A percentile compares a stretch with the other conserved stretches of the same genome.
Conservation (phyloP, 176 grass and related monocot genomes). For the Luzula sylvatica region DNA sequence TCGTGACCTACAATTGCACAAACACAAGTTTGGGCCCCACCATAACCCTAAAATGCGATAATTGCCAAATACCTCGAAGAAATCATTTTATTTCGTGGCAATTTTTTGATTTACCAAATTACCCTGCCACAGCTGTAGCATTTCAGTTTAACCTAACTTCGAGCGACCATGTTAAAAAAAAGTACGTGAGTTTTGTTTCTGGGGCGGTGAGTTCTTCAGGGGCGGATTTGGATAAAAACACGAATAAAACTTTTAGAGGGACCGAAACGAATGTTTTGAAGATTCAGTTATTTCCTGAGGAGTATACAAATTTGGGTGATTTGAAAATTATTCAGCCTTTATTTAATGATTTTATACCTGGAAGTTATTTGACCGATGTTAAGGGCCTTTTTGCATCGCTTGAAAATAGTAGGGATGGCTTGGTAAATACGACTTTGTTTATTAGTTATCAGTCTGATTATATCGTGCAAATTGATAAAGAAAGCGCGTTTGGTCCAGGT, state of each 20-base stretch:
- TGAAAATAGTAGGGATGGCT: conserved; percentile 49
- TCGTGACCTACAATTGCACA: conserved; percentile 47
- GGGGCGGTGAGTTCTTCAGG: conserved; percentile 51
- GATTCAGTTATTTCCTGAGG: conserved; percentile 85
- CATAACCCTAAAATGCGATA: conserved; percentile 61
- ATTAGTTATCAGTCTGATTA: conserved; percentile 87
- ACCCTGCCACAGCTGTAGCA: conserved; percentile 53
- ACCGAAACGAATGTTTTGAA: conserved; percentile 74
- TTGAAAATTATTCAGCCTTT: conserved; percentile 80
- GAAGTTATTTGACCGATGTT: conserved; percentile 63
- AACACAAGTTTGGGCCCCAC: conserved; percentile 71
- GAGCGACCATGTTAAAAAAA: conserved; percentile 42
- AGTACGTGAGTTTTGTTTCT: conserved; percentile 58
- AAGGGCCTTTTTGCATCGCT: conserved; percentile 63
- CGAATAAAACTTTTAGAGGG: conserved; percentile 73
- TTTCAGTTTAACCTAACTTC: conserved; percentile 82
- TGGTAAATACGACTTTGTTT: conserved; percentile 79
- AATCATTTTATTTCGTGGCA: conserved; percentile 90
- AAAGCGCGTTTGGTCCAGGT: conserved; percentile 72
- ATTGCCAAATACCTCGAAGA: conserved; percentile 65
- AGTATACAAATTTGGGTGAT: conserved; percentile 47
- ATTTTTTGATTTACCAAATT: conserved; percentile 55
- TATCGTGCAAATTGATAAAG: conserved; percentile 69
- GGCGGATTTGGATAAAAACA: conserved; percentile 36
- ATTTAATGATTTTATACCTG: conserved; percentile 68